Conservation (phyloP, 345 rosid species). For the Dimocarpus longan region DNA sequence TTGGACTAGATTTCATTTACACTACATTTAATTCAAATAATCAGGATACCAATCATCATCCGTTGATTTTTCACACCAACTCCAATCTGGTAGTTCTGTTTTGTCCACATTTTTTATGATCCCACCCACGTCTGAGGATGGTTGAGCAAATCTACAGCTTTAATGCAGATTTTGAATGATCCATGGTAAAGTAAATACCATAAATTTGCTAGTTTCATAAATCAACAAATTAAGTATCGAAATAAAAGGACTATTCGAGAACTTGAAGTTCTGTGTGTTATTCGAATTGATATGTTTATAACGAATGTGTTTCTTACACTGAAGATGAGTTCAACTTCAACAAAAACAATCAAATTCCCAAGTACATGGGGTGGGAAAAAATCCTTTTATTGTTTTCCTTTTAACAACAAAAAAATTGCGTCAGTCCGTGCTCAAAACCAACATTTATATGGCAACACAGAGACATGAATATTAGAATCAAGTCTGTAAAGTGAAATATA, state of each 20-base stretch:
- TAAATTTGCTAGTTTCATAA: not conserved
- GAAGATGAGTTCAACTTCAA: not conserved
- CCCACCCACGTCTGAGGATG: not conserved
- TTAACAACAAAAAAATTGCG: not conserved
- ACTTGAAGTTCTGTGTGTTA: not conserved
- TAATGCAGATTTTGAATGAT: not conserved
- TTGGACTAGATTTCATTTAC: not conserved
- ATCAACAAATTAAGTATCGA: not conserved
- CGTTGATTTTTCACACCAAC: not conserved
- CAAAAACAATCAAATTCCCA: not conserved
- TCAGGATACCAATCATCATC: not conserved
- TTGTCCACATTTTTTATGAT: not conserved
- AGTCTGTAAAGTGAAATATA: not conserved
- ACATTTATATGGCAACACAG: constrained; percentile 18
- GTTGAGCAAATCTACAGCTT: not conserved
- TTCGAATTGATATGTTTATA: not conserved
- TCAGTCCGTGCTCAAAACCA: constrained; percentile 23
- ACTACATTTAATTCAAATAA: not conserved
- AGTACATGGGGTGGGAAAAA: not conserved
- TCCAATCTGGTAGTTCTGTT: not conserved
- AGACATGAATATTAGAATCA: constrained; percentile 25
- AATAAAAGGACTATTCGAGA: not conserved
- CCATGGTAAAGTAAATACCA: not conserved
- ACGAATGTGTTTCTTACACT: not conserved
- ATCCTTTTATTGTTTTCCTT: not conserved